Percentiles rank a stretch among this genome's conserved stretches.
Conservation (phyloP, 139 green algal species). For the Micractinium sp. region DNA sequence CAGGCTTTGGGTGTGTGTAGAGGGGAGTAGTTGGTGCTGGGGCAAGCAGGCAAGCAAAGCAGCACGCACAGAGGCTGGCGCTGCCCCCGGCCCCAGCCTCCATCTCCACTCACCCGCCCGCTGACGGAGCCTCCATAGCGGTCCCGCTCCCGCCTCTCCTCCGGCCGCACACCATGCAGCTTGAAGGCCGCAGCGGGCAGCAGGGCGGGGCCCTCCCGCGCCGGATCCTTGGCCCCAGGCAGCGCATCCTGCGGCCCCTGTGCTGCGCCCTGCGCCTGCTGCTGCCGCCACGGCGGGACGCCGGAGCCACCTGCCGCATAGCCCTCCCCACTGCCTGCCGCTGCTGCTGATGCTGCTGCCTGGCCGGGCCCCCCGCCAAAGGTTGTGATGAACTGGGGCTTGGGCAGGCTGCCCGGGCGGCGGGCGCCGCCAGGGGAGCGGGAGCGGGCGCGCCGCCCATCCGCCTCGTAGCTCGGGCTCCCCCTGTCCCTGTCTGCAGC, state of each 20-base stretch:
- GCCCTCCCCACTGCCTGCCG: not conserved
- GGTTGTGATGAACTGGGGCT: conserved; percentile 49
- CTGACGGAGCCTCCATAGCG: conserved; percentile 11
- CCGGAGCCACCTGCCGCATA: too few relatives aligned
- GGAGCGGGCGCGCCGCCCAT: not conserved
- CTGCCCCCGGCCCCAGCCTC: too few relatives aligned
- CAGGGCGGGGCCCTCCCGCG: conserved; percentile 12
- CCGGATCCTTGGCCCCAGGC: conserved; percentile 12
- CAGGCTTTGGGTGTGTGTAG: too few relatives aligned
- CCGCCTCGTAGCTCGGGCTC: conserved; percentile 6
- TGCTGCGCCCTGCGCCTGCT: not conserved
- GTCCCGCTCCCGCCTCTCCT: not conserved
- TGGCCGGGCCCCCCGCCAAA: conserved; percentile 17
- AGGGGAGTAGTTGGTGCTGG: too few relatives aligned
- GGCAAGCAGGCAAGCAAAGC: too few relatives aligned
- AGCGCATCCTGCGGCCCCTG: conserved; percentile 11
- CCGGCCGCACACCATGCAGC: conserved; percentile 31
- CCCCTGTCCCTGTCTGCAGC: conserved; percentile 3
- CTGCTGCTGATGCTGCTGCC: not conserved
- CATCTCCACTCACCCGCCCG: conserved; percentile 26
- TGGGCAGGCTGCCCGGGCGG: conserved; percentile 3
- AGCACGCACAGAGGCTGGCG: not conserved
- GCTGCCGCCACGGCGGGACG: not conserved
- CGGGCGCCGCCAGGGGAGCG: conserved; percentile 9
- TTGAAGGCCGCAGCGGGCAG: conserved; percentile 16